phyloP scores from a whole-genome alignment of 192 early-diverging fungal genomes.

The Cetraspora pellucida region DNA sequence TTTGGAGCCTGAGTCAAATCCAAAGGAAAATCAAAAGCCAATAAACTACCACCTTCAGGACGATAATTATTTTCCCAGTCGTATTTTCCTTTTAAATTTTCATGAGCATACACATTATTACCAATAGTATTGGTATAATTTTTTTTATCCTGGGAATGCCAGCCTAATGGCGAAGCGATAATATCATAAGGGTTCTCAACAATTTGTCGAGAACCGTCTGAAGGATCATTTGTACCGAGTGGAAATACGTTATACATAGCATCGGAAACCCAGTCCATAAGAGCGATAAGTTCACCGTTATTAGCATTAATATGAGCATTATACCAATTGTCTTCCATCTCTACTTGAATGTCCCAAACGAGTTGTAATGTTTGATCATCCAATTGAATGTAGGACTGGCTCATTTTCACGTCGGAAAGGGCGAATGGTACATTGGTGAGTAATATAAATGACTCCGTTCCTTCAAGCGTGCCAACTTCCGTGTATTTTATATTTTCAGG shows the following conservation, averaged over 20 bases:
- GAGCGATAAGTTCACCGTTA: conserved; percentile 60
- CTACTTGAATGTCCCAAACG: conserved; percentile 82
- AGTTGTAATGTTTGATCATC: conserved; percentile 59
- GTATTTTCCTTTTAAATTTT: conserved; percentile 72
- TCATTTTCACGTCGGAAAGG: conserved; percentile 56
- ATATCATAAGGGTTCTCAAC: conserved; percentile 55
- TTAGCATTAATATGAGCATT: conserved; percentile 67
- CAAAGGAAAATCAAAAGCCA: conserved; percentile 78
- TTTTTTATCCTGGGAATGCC: conserved; percentile 69
- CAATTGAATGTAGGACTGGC: conserved; percentile 66
- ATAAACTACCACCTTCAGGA: conserved; percentile 60
- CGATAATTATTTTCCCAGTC: conserved; percentile 78
- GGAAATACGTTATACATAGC: conserved; percentile 82
- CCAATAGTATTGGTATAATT: conserved; percentile 76
- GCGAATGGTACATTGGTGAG: conserved; percentile 59
- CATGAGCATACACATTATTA: conserved; percentile 92
- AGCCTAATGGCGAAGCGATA: conserved; percentile 67
- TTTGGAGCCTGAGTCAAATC: conserved; percentile 65
- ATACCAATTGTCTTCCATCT: conserved; percentile 83
- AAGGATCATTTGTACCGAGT: conserved; percentile 79
- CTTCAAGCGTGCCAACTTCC: conserved; percentile 42
- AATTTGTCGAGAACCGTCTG: conserved; percentile 60
- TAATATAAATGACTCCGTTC: conserved; percentile 40
- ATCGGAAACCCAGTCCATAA: conserved; percentile 88
- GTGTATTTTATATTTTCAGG: conserved; percentile 47